Evolutionary conservation across 345 rosid genomes (phyloP), one percentile per base, ranked within the genome.

Genomic region (Luvunga scandens): DNA sequence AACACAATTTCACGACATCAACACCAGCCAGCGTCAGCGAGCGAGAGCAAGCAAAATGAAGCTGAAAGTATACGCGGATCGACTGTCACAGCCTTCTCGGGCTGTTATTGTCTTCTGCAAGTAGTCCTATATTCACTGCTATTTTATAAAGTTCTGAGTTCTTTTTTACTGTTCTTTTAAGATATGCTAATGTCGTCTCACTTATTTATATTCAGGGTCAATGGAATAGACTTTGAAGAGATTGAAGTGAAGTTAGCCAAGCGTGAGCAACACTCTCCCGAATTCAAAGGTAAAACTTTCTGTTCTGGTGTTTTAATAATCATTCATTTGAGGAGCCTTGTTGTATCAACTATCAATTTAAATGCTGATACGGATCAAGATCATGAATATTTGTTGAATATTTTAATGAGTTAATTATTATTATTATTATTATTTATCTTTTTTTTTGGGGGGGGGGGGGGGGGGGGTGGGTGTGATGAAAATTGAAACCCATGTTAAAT

Each of bases 31-130:
- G 66, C 7, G 2, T 24, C 5, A 50, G 25, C 10, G 4, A n/a
- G 36, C 5, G 4, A 24, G 4, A 33, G 28, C 27, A 24, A 64
- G n/a, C 61, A 71, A 66, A 5, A 91, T 90, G 98, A 83, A 66
- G 91, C 88, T 95, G 65, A 89, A 93, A 86, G 87, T 95, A 5
- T 93, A 88, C 36, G 89, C 75, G 2, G 93, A 95, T 78, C 91
- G 93, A 9, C 78, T 88, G 89, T 95, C 97, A 24, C 93, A 92
- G 87, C 98, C 99, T 9, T 81, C 91, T 72, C 91, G 99, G 2
- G 98, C 94, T 39, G 66, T 92, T 12, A 31, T 93, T 79, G 84
- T 93, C 84, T 89, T 95, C 91, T 95, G 99, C 98, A 93, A 92
- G 99, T 93, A 87, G 72, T 30, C 39, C 24, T 13, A 39, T 72